A percentile compares a stretch with the other conserved stretches of the same genome.
Evolutionary conservation across 257 asterid species (phyloP).

Genomic region (Salvia hispanica): DNA sequence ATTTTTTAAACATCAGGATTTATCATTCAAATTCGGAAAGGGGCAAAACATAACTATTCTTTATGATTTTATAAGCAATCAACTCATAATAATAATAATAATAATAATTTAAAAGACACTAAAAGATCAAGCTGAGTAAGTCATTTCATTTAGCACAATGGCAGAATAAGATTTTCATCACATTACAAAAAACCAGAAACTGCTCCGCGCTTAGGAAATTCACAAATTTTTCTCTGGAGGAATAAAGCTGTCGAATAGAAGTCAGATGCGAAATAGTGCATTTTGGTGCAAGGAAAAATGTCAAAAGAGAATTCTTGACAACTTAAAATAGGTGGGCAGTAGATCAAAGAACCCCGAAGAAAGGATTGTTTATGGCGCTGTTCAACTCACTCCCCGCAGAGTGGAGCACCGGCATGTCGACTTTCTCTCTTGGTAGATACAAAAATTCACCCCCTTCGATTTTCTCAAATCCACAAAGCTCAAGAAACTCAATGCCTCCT

Average conservation of each 20-base stretch:
- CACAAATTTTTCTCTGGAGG: background rate
- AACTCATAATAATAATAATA: too few relatives aligned
- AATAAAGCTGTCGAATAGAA: background rate
- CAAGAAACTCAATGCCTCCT: constrained; percentile 88
- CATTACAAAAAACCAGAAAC: too few relatives aligned
- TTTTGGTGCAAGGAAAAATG: constrained; percentile 12
- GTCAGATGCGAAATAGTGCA: background rate
- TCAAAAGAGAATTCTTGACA: background rate
- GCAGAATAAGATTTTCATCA: too few relatives aligned
- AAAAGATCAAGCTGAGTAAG: too few relatives aligned
- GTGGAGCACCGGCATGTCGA: constrained; percentile 77
- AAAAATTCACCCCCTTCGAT: constrained; percentile 84
- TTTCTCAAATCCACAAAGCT: constrained; percentile 92
- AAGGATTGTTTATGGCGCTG: constrained; percentile 88
- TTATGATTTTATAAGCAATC: too few relatives aligned
- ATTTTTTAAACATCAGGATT: too few relatives aligned
- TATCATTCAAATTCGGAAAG: too few relatives aligned
- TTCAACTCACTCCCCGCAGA: constrained; percentile 90
- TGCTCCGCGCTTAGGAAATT: too few relatives aligned
- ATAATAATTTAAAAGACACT: too few relatives aligned
- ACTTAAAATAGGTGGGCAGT: background rate
- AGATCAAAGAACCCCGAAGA: constrained; percentile 81
- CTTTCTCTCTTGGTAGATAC: constrained; percentile 77
- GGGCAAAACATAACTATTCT: too few relatives aligned
- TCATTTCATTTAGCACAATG: too few relatives aligned